Conservation (phyloP, 176 grass and related monocot species). For the Oryza officinalis region DNA sequence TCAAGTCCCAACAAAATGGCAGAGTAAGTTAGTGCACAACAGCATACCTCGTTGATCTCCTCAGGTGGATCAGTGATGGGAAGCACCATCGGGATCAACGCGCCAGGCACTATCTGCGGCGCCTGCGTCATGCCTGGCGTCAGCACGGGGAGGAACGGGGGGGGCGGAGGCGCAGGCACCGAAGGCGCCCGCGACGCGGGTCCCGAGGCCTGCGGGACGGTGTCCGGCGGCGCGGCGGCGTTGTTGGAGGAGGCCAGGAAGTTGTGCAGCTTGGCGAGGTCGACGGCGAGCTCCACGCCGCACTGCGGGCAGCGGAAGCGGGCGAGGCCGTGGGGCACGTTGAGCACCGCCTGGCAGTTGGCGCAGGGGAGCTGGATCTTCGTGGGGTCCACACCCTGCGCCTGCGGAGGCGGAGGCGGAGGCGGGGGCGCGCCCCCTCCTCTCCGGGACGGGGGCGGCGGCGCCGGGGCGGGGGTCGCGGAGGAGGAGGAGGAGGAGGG, state of each 20-base stretch:
- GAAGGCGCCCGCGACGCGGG: not conserved
- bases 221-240: not conserved
- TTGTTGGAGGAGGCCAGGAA: conserved; percentile 40
- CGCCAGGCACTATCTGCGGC: conserved; percentile 33
- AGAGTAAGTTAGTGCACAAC: not conserved
- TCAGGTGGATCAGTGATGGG: conserved; percentile 44
- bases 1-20: not conserved
- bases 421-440: too few species aligned
- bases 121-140: conserved; percentile 30
- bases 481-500: not conserved
- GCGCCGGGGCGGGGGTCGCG: not conserved
- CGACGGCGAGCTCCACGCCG: conserved; percentile 72
- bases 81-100: conserved; percentile 30
- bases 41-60: conserved; percentile 78
- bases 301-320: conserved; percentile 92
- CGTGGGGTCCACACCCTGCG: conserved; percentile 69
- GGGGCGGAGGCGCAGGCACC: not conserved
- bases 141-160: conserved; percentile 23
- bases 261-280: conserved; percentile 62
- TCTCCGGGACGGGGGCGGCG: not conserved
- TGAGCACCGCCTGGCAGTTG: conserved; percentile 78
- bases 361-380: conserved; percentile 74
- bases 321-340: conserved; percentile 83
- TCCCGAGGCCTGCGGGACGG: not conserved
- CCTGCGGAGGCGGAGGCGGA: conserved; percentile 19